Evolutionary conservation across 2,329 filamentous ascomycete genomes (phyloP), one percentile per base, ranked within the genome.

Genomic region (Claviceps digitariae): DNA sequence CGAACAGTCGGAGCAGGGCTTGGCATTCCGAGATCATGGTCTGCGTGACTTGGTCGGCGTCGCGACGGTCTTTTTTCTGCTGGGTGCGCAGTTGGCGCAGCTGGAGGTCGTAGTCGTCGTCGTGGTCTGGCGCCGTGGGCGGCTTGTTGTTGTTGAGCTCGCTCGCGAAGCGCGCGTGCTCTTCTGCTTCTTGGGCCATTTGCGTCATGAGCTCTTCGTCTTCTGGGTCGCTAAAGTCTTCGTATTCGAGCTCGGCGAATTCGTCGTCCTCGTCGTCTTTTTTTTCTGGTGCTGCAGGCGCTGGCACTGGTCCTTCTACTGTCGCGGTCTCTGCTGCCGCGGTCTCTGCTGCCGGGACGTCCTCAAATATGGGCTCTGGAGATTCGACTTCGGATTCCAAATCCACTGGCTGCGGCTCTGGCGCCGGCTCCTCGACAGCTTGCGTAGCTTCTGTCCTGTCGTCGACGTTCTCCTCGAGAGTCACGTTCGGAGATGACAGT

Each of bases 1-100:
- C 93, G 66, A 98, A 98, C 9, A 96, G 79, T 5, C 83, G 79
- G 21, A 98, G 79, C 0, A 98, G 78, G 47, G 93, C 85, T 65
- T 98, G 93, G 58, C 93, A 97, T 69, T 98, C 94, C 1, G 84
- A 82, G 43, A 97, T 83, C 93, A 98, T 98, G 59, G 91, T 85
- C 59, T 95, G 87, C 0, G 90, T 95, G 4, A 98, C 91, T 67
- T 98, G 93, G 62, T 98, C 94, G 0, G 94, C 91, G 65, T 98
- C 93, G 62, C 93, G 81, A 1, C 90, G 84, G 63, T 98, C 93
- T 65, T 95, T 95, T 69, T 94, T 95, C 64, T 98, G 93, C 65
- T 98, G 93, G n/a, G 73, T 84, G 29, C 93, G 87, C 3, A 98
- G 76, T 50, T 90, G 84, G 59, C 86, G 87, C 13, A 98, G 77